Evolutionary conservation across 805 yeast species (phyloP), one percentile per base, ranked within the genome.

Genomic region (Hanseniaspora meyeri): DNA sequence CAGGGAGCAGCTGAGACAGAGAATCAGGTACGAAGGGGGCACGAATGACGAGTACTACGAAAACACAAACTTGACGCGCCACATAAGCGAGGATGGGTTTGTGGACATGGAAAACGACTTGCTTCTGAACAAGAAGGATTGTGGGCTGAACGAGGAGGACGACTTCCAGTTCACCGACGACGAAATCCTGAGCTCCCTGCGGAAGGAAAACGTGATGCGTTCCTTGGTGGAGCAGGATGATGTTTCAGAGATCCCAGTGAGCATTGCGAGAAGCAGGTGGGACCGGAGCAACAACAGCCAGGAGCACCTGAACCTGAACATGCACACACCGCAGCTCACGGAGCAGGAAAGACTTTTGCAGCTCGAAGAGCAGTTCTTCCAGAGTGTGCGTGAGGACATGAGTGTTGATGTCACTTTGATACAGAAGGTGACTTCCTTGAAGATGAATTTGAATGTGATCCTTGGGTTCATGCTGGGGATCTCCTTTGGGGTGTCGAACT

Each of bases 301-400:
- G 24, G 48, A 43, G 4, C 24, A 43, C 20, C 29, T 43, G 29
- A 46, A 32, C 12, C n/a, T 24, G 9, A 42, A 32, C 14, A 29
- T 19, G 19, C 38, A 42, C 49, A 39, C 34, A 31, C 50, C 31
- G 10, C 49, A 49, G 14, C 29, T 39, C 4, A 46, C 46, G 31
- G 49, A 46, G n/a, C 57, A 52, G 34, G 57, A 52, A 39, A 37
- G 57, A 46, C 27, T 52, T 1, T 16, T 52, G 51, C 83, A 82
- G 60, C 67, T 87, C 58, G 96, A 88, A 65, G 96, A 88, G 61
- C 74, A 87, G 57, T 89, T 96, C 95, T 85, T 88, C 59, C 93
- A 88, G 49, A 84, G 88, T 0, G 85, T 79, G 4, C 76, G 76
- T 57, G 78, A 68, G 17, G 76, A 76, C 53, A 77, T 74, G 55